These are phyloP conservation scores for Amphichorda felina DNA, from an alignment of 2,329 filamentous ascomycete species.

Conservation along the genomic window DNA sequence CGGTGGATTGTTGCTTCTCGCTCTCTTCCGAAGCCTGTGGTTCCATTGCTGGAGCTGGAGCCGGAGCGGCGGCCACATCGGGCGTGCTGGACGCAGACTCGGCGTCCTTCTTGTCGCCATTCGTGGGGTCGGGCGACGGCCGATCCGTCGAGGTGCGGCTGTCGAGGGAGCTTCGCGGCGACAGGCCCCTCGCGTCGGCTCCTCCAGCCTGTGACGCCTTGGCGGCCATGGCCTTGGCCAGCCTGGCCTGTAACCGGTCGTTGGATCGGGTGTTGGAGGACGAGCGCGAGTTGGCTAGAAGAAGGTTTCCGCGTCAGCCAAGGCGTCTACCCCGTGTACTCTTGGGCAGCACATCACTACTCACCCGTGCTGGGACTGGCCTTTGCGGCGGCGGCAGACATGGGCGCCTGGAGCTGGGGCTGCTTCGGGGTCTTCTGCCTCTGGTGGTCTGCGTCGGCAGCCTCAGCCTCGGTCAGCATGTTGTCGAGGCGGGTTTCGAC, in stretches of 20 bases:
- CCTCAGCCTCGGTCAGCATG: conserved; percentile 67
- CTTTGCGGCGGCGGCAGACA: conserved; percentile 12
- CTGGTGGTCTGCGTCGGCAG: conserved; percentile 28
- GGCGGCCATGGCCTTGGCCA: conserved; percentile 77
- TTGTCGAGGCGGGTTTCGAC: conserved; percentile 89
- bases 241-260: conserved; percentile 76
- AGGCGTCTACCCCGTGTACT: no score
- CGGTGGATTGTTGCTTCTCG: background rate
- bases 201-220: conserved; percentile 32
- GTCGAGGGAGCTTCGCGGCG: conserved; percentile 17
- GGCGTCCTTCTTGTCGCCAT: conserved; percentile 1
- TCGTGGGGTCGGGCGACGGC: conserved; percentile 11
- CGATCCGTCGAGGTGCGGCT: conserved; percentile 2
- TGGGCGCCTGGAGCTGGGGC: conserved; percentile 15
- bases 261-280: conserved; percentile 54
- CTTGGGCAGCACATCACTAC: background rate
- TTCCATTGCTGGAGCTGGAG: background rate
- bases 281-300: conserved; percentile 40
- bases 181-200: conserved; percentile 30
- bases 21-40: no score
- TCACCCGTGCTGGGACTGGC: conserved; percentile 6
- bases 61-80: background rate
- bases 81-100: background rate
- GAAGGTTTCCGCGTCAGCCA: conserved; percentile 3
- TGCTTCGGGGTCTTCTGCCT: conserved; percentile 12